phyloP scores from a whole-genome alignment of 805 yeast genomes.

The Metschnikowia orientalis region DNA sequence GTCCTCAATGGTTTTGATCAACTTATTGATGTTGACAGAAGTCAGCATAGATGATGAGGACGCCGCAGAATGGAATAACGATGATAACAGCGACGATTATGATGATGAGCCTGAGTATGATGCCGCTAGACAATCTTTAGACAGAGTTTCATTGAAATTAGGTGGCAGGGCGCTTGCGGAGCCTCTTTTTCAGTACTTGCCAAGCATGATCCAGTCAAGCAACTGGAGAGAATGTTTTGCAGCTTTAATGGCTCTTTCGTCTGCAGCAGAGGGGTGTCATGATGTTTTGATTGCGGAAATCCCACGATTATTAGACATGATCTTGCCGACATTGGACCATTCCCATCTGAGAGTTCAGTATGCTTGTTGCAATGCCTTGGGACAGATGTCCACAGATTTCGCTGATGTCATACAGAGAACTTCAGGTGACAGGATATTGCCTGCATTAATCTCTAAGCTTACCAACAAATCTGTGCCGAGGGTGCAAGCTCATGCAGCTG shows the following conservation, averaged over 20 bases:
- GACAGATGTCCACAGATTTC: conserved; percentile 95
- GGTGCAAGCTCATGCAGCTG: conserved; percentile 98
- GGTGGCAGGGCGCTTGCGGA: conserved; percentile 82
- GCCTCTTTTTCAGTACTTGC: conserved; percentile 81
- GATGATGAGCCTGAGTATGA: conserved; percentile 79
- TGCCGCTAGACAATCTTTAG: conserved; percentile 93
- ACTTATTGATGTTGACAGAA: conserved; percentile 85
- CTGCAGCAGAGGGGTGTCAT: conserved; percentile 96
- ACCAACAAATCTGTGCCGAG: conserved; percentile 73
- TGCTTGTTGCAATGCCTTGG: conserved; percentile 94
- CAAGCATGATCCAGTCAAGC: conserved; percentile 69
- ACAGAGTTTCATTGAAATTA: conserved; percentile 78
- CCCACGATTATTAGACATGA: conserved; percentile 75
- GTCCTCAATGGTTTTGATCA: conserved; percentile 62
- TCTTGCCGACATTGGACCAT: conserved; percentile 80
- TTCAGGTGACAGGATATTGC: conserved; percentile 73
- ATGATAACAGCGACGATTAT: conserved; percentile 70
- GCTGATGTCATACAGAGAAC: conserved; percentile 83
- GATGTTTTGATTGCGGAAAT: conserved; percentile 82
- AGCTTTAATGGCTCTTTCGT: conserved; percentile 91
- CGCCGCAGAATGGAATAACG: conserved; percentile 80
- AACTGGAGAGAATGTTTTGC: conserved; percentile 97
- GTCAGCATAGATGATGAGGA: conserved; percentile 87
- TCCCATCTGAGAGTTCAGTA: conserved; percentile 92
- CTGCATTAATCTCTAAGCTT: conserved; percentile 81